Conservation (phyloP, 352 stramenopile genomes). For the Phytopythium helicoides region DNA sequence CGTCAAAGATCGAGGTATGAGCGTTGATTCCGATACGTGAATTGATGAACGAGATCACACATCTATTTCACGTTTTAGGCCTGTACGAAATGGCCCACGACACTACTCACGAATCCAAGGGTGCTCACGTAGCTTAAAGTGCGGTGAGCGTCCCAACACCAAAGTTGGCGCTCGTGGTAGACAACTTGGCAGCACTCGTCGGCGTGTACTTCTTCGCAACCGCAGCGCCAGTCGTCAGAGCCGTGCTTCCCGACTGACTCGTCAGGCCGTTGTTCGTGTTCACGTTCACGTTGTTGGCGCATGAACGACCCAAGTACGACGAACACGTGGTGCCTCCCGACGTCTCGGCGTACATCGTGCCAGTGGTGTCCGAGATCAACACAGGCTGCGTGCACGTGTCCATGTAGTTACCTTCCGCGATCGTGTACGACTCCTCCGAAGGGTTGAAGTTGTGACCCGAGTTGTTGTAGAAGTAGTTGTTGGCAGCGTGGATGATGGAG, state of each 20-base stretch:
- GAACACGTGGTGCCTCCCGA: conserved; percentile 11
- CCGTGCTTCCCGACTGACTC: conserved; percentile 14
- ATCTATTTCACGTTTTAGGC: no score
- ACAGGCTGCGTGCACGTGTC: conserved; percentile 22
- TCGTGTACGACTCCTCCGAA: conserved; percentile 14
- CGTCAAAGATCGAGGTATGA: no score
- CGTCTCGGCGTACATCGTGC: conserved; percentile 12
- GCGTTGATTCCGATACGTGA: no score
- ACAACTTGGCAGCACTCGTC: conserved; percentile 10
- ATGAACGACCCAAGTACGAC: conserved; percentile 14
- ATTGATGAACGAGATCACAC: no score
- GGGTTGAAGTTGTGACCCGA: conserved; percentile 13
- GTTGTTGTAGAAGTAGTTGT: conserved; percentile 26
- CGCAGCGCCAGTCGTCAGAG: conserved; percentile 10
- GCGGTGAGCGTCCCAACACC: conserved; percentile 12
- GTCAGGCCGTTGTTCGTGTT: conserved; percentile 15
- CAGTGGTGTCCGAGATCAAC: conserved; percentile 10
- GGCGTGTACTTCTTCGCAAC: conserved; percentile 16
- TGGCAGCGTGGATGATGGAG: conserved; percentile 16
- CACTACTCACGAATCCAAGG: conserved; percentile 22
- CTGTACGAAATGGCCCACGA: no score
- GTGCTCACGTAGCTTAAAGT: conserved; percentile 15
- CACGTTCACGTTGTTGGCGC: conserved; percentile 12
- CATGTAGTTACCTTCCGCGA: conserved; percentile 24
- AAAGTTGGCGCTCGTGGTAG: conserved; percentile 17